Base-by-base conservation (phyloP, 1,284 basidiomycete species). In the Gomphus sp. region DNA sequence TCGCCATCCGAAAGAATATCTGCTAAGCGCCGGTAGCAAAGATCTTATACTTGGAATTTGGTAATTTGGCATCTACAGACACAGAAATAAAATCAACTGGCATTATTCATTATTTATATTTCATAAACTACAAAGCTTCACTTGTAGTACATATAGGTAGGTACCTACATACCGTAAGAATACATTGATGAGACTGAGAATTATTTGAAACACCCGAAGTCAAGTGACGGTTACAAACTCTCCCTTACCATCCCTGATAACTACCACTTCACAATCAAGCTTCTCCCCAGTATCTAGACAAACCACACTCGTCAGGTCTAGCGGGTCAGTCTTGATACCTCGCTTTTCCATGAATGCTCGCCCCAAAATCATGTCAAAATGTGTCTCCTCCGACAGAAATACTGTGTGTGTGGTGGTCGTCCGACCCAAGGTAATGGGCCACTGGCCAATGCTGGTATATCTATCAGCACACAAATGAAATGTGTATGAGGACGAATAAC, bases 251-350 rank as follows among this genome's bases (percentile, higher is more conserved):
- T 91, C 89, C 68, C 89, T 91, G 62, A 97, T 76, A 58, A 97
- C 89, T 31, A 97, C 93, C 6, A 96, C 73, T 69, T 97, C 93
- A 69, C 91, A 94, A 63, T 91, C 89, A 56, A 97, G 84, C 67
- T 85, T 87, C 76, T 99, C 96, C n/a, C 92, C 92, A 1, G 88
- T 93, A 72, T 98, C 96, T 75, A 94, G 82, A 69, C 96, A 98
- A 1, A 92, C 83, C 33, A 99, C 87, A 65, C 89, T 87, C 12
- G 96, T 98, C 58, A 87, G 87, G 71, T 99, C 96, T 43, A 88
- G 75, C 0, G 86, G 76, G 67, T 90, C 90, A 28, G 83, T 85
- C 70, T 86, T 86, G 64, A 99, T 84, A 65, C 89, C 87, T 66
- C 96, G 81, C 68, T 85, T 85, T 73, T 99, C 97, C 72, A 95